Percentiles rank a stretch among this genome's conserved stretches.
Evolutionary conservation across 306 rosid species (phyloP).

Genomic region (Casuarina equisetifolia): DNA sequence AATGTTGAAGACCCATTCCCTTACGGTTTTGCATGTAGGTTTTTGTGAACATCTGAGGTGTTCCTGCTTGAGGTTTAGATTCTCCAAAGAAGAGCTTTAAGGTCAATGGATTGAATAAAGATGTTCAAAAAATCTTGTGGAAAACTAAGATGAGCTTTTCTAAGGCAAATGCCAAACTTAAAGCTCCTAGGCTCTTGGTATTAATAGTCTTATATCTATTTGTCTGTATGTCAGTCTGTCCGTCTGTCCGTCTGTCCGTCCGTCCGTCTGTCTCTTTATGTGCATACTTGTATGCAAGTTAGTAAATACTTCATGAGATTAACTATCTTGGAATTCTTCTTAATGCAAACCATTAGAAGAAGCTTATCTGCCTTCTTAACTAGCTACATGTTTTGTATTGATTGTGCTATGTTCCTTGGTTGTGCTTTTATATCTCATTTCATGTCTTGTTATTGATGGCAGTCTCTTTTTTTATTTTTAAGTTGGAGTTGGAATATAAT

Average conservation of each 20-base stretch:
- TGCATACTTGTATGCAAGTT: neutral
- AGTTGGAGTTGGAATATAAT: neutral
- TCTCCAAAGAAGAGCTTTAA: constrained; percentile 50
- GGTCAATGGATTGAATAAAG: constrained; percentile 73
- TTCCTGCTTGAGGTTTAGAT: constrained; percentile 28
- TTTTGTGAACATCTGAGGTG: constrained; percentile 54
- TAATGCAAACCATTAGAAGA: neutral
- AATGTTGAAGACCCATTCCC: constrained; percentile 56
- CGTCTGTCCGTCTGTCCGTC: neutral
- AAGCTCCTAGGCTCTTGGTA: constrained; percentile 73
- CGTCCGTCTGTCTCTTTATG: neutral
- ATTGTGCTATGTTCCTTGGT: too few species aligned
- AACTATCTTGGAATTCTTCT: neutral
- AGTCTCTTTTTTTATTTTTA: neutral
- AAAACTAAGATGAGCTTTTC: constrained; percentile 75
- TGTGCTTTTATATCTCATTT: too few species aligned
- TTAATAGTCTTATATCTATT: neutral
- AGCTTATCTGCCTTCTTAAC: neutral
- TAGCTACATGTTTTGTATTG: too few species aligned
- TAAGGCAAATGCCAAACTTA: constrained; percentile 27
- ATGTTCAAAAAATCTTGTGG: constrained; percentile 85
- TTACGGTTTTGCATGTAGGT: constrained; percentile 73
- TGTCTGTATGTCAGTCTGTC: neutral
- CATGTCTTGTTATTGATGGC: too few species aligned
- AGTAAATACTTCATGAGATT: neutral